These are phyloP conservation scores for Dioscorea dumetorum DNA, from an alignment of 106 monocot species.

Conservation along the genomic window DNA sequence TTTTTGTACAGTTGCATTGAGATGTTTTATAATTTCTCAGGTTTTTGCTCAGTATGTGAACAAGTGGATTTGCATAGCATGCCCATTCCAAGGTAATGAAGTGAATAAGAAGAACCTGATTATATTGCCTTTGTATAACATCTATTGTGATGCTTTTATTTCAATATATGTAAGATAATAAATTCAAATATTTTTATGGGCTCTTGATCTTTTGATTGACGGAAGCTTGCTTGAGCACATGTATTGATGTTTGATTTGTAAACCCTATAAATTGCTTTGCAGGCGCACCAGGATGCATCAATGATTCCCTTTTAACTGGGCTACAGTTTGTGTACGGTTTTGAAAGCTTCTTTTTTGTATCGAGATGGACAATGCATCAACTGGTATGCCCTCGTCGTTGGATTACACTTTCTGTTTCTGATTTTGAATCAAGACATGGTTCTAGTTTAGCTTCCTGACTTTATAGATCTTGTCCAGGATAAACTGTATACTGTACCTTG, in stretches of 20 bases:
- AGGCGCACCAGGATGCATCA: constrained; percentile 92
- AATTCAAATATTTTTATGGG: too few relatives aligned
- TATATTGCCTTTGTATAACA: not conserved
- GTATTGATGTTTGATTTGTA: not conserved
- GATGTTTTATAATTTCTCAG: constrained; percentile 26
- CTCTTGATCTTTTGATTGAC: too few relatives aligned
- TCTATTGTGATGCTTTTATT: too few relatives aligned
- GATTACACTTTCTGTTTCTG: too few relatives aligned
- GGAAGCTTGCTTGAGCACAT: too few relatives aligned
- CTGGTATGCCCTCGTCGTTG: constrained; percentile 30
- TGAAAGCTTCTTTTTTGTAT: constrained; percentile 81
- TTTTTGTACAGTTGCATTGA: not conserved
- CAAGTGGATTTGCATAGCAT: constrained; percentile 90
- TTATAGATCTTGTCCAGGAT: too few relatives aligned
- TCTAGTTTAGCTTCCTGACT: too few relatives aligned
- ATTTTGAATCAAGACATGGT: too few relatives aligned
- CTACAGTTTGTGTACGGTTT: constrained; percentile 88
- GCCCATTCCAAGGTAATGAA: constrained; percentile 83
- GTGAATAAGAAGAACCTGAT: not conserved
- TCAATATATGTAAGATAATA: too few relatives aligned
- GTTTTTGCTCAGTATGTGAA: constrained; percentile 76
- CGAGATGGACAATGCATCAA: constrained; percentile 96
- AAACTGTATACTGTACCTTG: too few relatives aligned
- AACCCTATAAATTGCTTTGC: constrained; percentile 4
- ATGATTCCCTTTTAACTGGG: constrained; percentile 83